Evolutionary conservation across 2,329 filamentous ascomycete species (phyloP), one percentile per base, ranked within the genome.

Genomic region (Ophiostoma sp.): DNA sequence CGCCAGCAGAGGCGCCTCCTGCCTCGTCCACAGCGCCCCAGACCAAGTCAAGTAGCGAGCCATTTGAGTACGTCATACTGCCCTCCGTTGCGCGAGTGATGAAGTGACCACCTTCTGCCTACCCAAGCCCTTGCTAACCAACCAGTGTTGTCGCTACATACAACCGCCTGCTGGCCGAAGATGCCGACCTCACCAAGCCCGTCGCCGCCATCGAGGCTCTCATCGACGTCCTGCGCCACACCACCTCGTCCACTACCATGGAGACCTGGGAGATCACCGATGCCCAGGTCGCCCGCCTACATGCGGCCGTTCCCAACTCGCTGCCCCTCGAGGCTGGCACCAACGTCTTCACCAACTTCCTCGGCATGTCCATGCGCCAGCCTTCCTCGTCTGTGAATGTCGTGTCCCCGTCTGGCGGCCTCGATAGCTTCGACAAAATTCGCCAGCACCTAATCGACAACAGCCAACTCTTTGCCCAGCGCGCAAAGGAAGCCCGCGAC

Each of bases 271-370:
- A 94, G 74, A 87, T 93, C 63, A 86, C 98, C 71, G 88, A 89
- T 75, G 86, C 84, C 64, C 89, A 95, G 76, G 94, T 92, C 66
- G 83, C 86, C 66, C 86, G 87, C 74, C 86, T 99, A 72, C 94
- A 93, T 78, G 83, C 84, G 69, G 87, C 88, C 27, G 89, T 96
- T 67, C 84, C 89, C 7, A 98, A 99, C 79, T 91, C 93, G 14
- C 91, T 98, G 68, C 94, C 93, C 4, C 87, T 98, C 16, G 93
- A 91, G 65, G 95, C 96, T 68, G 95, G 95, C 74, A 97, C 93
- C 70, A 93, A 97, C 77, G 87, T 98, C 69, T 98, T 99, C 82
- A 91, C 95, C 77, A 90, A 94, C 76, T 98, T 96, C 79, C 87
- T 99, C 73, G 89, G 97, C 75, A 87, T 88, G 68, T 92, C 84